Base-by-base conservation (phyloP, 148 eudicot species). In the Gaultheria prostrata region DNA sequence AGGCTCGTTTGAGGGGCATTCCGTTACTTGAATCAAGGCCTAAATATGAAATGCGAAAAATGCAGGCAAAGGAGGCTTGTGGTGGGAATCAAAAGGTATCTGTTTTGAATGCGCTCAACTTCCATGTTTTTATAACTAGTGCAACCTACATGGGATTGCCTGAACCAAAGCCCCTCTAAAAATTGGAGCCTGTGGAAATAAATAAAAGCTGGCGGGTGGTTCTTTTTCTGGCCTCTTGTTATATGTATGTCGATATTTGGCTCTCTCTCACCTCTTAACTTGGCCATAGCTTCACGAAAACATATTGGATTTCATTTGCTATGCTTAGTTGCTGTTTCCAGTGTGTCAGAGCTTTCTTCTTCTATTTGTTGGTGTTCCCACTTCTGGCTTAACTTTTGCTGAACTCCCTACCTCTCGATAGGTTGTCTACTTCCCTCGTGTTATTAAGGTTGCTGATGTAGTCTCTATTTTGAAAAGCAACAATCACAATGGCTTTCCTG, bases 401-500 rank as follows among this genome's bases (percentile, higher is more conserved):
- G 75, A 12, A 11, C n/a, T 85, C 76, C n/a, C 51, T 80, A 61
- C 33, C 20, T 82, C 18, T 53, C 51, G 24, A 61, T 76, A 97
- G 99, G 98, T 94, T 84, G 90, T 92, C 86, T 93, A 90, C 87
- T 89, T 93, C 76, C 93, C 97, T 30, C 98, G 99, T 79, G 92
- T 94, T 76, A 88, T 90, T 78, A 97, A 91, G 89, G 95, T 97
- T 88, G 91, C 89, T 26, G 98, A 97, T 91, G 85, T 86, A 21
- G 94, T 91, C 81, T 91, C 95, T 81, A 92, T 94, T 79, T 87
- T 97, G 86, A 93, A 89, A 85, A 90, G 97, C 87, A 97, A 93
- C 88, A 86, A 91, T 84, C 99, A 97, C 88, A 97, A 97, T 85
- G 99, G 99, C 82, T 97, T 93, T 83, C 99, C 99, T 83, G 99